Evolutionary conservation across 2,329 filamentous ascomycete genomes (phyloP).

Genomic region (Ilyonectria mors-panacis): DNA sequence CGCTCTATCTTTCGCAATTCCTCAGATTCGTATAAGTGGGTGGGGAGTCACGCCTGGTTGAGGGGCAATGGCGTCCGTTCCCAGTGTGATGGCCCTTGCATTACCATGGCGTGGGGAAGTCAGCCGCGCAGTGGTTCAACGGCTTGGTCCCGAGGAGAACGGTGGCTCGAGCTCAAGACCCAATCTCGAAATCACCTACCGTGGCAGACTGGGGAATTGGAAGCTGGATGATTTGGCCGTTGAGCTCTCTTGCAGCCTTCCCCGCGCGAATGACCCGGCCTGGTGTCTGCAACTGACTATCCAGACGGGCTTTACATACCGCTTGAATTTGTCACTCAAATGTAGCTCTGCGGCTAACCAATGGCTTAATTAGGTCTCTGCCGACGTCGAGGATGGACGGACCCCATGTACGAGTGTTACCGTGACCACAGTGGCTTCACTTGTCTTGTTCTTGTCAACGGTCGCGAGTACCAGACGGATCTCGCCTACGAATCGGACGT

Average conservation of each 20-base stretch:
- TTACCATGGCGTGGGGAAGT: constrained; percentile 24
- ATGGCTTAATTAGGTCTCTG: constrained; percentile 80
- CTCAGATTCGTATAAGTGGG: constrained; percentile 34
- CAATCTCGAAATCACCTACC: background rate
- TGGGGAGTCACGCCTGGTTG: constrained; percentile 28
- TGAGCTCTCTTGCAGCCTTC: constrained; percentile 55
- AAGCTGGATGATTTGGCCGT: constrained; percentile 36
- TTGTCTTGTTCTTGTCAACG: constrained; percentile 95
- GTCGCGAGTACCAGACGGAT: constrained; percentile 95
- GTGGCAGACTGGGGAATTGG: background rate
- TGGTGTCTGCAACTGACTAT: background rate
- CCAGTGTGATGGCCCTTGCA: constrained; percentile 45
- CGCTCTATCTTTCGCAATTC: constrained; percentile 37
- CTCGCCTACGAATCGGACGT: constrained; percentile 85
- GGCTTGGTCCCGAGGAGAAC: constrained; percentile 1
- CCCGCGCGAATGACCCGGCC: constrained; percentile 34
- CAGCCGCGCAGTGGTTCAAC: background rate
- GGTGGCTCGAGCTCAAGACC: background rate
- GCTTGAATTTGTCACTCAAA: background rate
- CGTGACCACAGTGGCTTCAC: constrained; percentile 82
- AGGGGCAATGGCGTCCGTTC: constrained; percentile 6
- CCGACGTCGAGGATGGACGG: constrained; percentile 92
- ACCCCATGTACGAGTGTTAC: constrained; percentile 90
- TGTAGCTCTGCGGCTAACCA: constrained; percentile 52
- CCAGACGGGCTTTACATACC: background rate